Percentiles rank a stretch among this genome's conserved stretches.
These are phyloP conservation scores for Aspergillus coremiiformis DNA, from an alignment of 495 filamentous ascomycete genomes.

Conservation along the genomic window DNA sequence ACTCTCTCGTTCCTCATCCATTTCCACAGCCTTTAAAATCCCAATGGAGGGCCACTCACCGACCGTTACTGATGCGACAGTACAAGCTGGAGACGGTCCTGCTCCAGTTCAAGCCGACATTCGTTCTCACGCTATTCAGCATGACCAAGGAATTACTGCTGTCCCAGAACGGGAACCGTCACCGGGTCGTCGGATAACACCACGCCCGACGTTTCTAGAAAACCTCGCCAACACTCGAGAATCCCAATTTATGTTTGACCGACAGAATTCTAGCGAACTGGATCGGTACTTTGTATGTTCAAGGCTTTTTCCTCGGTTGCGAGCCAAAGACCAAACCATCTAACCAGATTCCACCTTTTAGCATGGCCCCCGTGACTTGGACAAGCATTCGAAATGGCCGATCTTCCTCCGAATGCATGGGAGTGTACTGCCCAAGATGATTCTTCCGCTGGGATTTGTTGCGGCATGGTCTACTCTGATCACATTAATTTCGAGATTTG, in stretches of 20 bases:
- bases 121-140: constrained; percentile 15
- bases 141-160: constrained; percentile 7
- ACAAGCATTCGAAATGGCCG: constrained; percentile 75
- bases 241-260: constrained; percentile 28
- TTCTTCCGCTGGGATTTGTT: constrained; percentile 62
- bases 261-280: constrained; percentile 31
- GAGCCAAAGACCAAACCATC: background rate
- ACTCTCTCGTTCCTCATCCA: too few relatives aligned
- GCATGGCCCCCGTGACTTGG: constrained; percentile 58
- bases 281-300: constrained; percentile 41
- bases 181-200: constrained; percentile 20
- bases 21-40: too few relatives aligned
- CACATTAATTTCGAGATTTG: constrained; percentile 51
- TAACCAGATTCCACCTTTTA: constrained; percentile 14
- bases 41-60: constrained; percentile 9
- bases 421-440: constrained; percentile 73
- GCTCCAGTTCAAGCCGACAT: constrained; percentile 25
- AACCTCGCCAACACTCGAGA: constrained; percentile 32
- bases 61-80: constrained; percentile 11
- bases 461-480: constrained; percentile 63
- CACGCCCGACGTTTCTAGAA: constrained; percentile 34
- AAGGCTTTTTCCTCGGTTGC: background rate
- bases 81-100: constrained; percentile 16
- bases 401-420: constrained; percentile 74
- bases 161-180: constrained; percentile 23